Evolutionary conservation across 441 rosid species (phyloP).

Genomic region (Populus trichocarpa): DNA sequence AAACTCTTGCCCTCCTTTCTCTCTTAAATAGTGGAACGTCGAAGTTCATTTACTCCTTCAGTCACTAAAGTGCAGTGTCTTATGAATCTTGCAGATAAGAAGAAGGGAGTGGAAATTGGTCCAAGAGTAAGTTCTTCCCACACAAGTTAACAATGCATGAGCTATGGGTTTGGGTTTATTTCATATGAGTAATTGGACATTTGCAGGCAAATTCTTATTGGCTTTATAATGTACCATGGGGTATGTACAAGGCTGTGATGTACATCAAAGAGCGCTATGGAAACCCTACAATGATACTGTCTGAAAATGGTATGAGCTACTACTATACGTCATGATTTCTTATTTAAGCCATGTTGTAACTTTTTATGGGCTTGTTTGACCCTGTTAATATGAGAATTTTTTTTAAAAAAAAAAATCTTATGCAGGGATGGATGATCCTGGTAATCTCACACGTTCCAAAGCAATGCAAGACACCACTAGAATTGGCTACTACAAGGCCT

Average conservation of each 20-base stretch:
- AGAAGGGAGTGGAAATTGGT: slow-evolving; percentile 73
- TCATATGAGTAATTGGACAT: not conserved
- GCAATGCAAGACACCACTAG: slow-evolving; percentile 77
- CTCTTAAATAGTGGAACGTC: not conserved
- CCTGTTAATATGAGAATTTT: not conserved
- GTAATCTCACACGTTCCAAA: slow-evolving; percentile 58
- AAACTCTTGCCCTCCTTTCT: not conserved
- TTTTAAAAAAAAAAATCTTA: not conserved
- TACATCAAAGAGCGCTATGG: slow-evolving; percentile 83
- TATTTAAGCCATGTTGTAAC: too few relatives aligned
- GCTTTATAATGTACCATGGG: slow-evolving; percentile 96
- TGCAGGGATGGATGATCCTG: slow-evolving; percentile 91
- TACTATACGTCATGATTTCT: not conserved
- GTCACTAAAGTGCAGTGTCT: slow-evolving; percentile 9
- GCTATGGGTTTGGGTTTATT: not conserved
- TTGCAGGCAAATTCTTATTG: slow-evolving; percentile 76
- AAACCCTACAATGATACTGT: slow-evolving; percentile 70
- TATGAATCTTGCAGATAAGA: slow-evolving; percentile 41
- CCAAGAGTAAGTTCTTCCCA: slow-evolving; percentile 40
- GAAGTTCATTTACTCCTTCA: not conserved
- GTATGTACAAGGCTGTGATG: slow-evolving; percentile 79
- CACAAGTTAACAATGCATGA: not conserved
- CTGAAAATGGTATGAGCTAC: slow-evolving; percentile 69
- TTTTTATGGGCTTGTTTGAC: not conserved
- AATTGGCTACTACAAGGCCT: slow-evolving; percentile 63